Base-by-base conservation (phyloP, 139 green algal genomes). In the Ettlia oleoabundans region DNA sequence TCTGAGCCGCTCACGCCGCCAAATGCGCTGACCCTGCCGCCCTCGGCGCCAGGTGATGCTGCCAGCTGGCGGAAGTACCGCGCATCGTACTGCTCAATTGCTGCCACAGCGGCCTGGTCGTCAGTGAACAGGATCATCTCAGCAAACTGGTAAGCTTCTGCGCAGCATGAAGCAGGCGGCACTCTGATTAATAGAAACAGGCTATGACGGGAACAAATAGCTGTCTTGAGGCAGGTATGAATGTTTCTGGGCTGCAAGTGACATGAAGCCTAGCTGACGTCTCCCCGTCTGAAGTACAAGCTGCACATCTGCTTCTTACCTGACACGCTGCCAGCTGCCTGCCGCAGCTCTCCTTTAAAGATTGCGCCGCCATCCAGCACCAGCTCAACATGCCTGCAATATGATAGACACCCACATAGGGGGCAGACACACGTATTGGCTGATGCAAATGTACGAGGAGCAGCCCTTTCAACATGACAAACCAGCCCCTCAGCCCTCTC, bases 101-200 rank as follows among this genome's bases (percentile, higher is more conserved):
- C 65, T 5, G 63, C 68, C 40, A 85, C n/a, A 1, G 82, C 76
- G 0, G 26, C 58, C 42, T 73, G 43, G 38, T 51, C n/a, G 3
- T 81, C 68, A 2, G 86, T 88, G 76, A 88, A 90, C 22, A 90
- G 64, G 38, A 90, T 82, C 55, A 65, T 82, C 80, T 88, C 83
- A 22, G 86, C 86, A 35, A n/a, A 32, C 9, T 71, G 26, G 30
- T 52, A 78, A 26, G 86, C 83, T 21, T 82, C 83, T 24, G 73
- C 53, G 28, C 15, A 19, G 43, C 55, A 52, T 6, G 7, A 4
- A 70, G 2, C 2, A 26, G 21, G 2, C 1, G 15, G 47, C 47
- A 58, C 10, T 15, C 15, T 58, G 13, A 58, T 58, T n/a, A n/a
- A n/a, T n/a, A n/a, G n/a, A n/a, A n/a, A n/a, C n/a, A n/a, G n/a